A percentile compares a stretch with the other conserved stretches of the same genome.
Evolutionary conservation across 371 early-diverging fungal species (phyloP).

Genomic region (Apophysomyces sp.): DNA sequence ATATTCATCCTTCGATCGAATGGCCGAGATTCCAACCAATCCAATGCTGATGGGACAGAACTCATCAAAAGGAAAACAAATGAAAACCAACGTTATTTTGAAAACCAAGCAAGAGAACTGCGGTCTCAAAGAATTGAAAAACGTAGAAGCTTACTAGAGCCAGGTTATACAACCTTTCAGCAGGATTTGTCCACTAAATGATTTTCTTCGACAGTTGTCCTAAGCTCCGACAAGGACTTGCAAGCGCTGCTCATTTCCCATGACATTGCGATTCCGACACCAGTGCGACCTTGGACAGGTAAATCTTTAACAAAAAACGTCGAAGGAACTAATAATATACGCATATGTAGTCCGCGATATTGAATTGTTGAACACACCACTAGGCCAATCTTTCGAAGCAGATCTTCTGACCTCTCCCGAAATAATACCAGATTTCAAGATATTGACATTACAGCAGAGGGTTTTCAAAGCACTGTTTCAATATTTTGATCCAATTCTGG

Average conservation of each 20-base stretch:
- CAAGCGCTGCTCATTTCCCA: slow-evolving; percentile 12
- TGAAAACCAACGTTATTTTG: neutral
- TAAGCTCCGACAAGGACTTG: slow-evolving; percentile 5
- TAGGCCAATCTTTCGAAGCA: slow-evolving; percentile 11
- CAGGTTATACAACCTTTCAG: neutral
- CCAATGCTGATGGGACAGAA: neutral
- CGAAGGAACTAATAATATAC: neutral
- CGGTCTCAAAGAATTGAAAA: neutral
- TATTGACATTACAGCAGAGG: slow-evolving; percentile 30
- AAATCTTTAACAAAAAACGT: neutral
- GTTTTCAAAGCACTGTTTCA: slow-evolving; percentile 37
- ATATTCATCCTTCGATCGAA: slow-evolving; percentile 1
- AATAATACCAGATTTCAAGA: slow-evolving; percentile 26
- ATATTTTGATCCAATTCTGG: slow-evolving; percentile 32
- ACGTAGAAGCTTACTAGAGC: neutral
- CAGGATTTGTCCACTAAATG: neutral
- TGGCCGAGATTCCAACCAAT: neutral
- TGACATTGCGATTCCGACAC: slow-evolving; percentile 22
- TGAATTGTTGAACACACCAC: slow-evolving; percentile 4
- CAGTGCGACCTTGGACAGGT: slow-evolving; percentile 27
- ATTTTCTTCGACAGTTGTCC: neutral
- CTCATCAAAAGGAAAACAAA: neutral
- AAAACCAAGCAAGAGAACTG: neutral
- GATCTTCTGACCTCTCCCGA: slow-evolving; percentile 19
- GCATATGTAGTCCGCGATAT: slow-evolving; percentile 10